Evolutionary conservation across 257 asterid genomes (phyloP), one percentile per base, ranked within the genome.

Genomic region (Forsythia suspensa): DNA sequence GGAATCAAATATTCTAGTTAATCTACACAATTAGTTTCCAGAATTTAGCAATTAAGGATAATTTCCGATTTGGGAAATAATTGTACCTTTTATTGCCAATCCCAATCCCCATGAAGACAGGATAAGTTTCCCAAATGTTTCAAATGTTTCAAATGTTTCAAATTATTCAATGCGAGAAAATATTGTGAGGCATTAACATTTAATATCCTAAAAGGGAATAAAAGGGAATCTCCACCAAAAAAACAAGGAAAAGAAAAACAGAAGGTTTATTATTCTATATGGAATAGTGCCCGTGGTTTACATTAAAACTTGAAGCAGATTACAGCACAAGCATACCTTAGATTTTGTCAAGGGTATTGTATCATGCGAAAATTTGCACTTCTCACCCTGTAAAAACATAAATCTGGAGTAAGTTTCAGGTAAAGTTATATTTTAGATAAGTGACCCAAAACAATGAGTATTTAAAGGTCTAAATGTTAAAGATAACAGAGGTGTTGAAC

Each of bases 351-450:
- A 79, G 78, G 99, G 99, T 75, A 86, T 84, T 55, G 91, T 84
- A 89, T 95, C 99, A 78, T 95, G 99, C 8, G 99, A 95, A 87
- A 92, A 93, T 11, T 91, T 95, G 92, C 99, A 95, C 68, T 92
- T 90, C 75, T 89, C 95, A 16, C 97, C 97, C 97, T 93, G 90
- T 80, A 75, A 81, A 80, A 84, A 81, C 63, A 77, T 83, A 72
- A 68, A 79, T 73, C 11, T 13, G 68, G 75, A 77, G 46, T 34
- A 29, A 16, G 12, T 42, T 42, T 77, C 34, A 68, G 72, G 76
- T 21, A 9, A 59, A 20, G 36, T 59, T 20, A 34, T 34, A 78
- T 76, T 75, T 78, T 72, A 80, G 74, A 72, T 52, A 69, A 68
- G 76, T 79, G 8, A 37, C 61, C n/a, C 74, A 74, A 29, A 75